Conservation (phyloP, 257 asterid species). For the Solanum lycopersicoides region DNA sequence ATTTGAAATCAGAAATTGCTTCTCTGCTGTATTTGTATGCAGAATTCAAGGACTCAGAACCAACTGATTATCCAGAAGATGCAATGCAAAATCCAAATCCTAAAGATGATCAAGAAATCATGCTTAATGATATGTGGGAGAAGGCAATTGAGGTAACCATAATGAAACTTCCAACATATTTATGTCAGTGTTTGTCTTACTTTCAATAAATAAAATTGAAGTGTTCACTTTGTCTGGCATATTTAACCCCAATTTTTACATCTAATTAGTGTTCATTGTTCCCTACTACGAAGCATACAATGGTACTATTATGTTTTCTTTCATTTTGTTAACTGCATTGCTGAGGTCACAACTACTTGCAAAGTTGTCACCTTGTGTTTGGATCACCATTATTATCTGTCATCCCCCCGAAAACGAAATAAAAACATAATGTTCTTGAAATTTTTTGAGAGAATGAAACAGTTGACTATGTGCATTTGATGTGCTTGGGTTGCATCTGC, state of each 20-base stretch:
- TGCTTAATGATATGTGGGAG: conserved; percentile 33
- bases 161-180: background rate
- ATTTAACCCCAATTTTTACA: background rate
- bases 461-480: background rate
- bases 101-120: conserved; percentile 23
- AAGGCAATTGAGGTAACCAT: conserved; percentile 36
- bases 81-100: background rate
- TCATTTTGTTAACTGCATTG: background rate
- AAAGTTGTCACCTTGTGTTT: background rate
- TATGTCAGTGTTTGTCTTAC: background rate
- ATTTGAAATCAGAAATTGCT: background rate
- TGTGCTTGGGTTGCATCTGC: background rate
- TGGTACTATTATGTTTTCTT: background rate
- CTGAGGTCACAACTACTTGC: background rate
- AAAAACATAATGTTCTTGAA: background rate
- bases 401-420: background rate
- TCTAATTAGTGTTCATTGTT: background rate
- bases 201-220: background rate
- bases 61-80: background rate
- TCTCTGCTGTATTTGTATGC: background rate
- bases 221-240: background rate
- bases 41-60: conserved; percentile 9
- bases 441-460: background rate
- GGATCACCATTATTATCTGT: background rate
- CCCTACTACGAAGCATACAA: background rate